Conservation (phyloP, 257 asterid genomes). For the Ajuga chamaepitys region DNA sequence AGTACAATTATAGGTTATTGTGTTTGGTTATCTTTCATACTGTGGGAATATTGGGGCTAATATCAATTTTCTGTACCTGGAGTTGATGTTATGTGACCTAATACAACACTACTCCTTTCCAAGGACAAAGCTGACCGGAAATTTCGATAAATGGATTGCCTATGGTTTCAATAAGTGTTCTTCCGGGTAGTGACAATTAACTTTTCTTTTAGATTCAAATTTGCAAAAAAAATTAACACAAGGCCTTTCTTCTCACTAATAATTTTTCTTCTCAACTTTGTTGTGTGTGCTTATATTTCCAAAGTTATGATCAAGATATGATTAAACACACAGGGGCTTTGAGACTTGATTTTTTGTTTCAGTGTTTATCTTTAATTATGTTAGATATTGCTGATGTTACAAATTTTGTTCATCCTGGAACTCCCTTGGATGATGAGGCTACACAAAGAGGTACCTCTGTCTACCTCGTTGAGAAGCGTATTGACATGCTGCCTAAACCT, state of each 20-base stretch:
- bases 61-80: not conserved
- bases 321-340: not conserved
- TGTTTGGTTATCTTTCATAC: not conserved
- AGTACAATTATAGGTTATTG: not conserved
- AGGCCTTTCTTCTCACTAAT: too few relatives aligned
- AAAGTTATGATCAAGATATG: not conserved
- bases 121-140: not conserved
- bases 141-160: not conserved
- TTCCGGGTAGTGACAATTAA: not conserved
- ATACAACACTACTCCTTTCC: not conserved
- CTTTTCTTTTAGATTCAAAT: not conserved
- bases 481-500: conserved; percentile 99
- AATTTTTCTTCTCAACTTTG: too few relatives aligned
- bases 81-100: not conserved
- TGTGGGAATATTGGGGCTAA: not conserved
- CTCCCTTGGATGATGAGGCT: conserved; percentile 96
- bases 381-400: conserved; percentile 98
- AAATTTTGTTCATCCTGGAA: conserved; percentile 89
- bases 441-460: conserved; percentile 98
- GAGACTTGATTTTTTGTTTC: not conserved
- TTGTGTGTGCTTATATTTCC: conserved; percentile 3
- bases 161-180: not conserved
- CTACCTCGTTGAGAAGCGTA: conserved; percentile 95
- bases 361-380: conserved; percentile 40
- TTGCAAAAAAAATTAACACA: too few relatives aligned